Evolutionary conservation across 139 green algal species (phyloP).

Genomic region (Micromonas pusilla): DNA sequence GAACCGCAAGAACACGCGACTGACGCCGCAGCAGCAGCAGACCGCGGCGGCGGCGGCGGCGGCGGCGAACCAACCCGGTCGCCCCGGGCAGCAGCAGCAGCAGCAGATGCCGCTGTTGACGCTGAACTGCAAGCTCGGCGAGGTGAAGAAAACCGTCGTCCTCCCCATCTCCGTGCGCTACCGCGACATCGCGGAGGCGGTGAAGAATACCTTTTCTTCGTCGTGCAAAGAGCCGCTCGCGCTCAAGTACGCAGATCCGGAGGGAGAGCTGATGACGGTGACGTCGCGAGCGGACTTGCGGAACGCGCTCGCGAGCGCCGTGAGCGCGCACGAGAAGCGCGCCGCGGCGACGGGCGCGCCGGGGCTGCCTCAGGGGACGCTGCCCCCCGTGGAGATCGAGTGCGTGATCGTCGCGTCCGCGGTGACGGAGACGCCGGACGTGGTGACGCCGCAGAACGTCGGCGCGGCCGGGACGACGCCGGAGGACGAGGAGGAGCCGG

Average conservation of each 20-base stretch:
- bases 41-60: neutral
- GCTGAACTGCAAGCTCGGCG: neutral
- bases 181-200: constrained; percentile 62
- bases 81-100: constrained; percentile 5
- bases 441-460: neutral
- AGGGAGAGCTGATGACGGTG: constrained; percentile 73
- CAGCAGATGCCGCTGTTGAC: neutral
- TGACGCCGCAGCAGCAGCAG: neutral
- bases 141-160: neutral
- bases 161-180: constrained; percentile 35
- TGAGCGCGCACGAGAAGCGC: neutral
- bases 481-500: neutral
- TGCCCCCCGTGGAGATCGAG: constrained; percentile 33
- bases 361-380: neutral
- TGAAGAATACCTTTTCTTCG: constrained; percentile 52
- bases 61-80: too few relatives aligned
- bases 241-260: constrained; percentile 59
- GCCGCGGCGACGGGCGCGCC: neutral
- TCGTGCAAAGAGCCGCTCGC: constrained; percentile 60
- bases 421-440: neutral
- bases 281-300: constrained; percentile 48
- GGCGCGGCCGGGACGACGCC: neutral
- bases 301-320: constrained; percentile 23
- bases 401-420: neutral
- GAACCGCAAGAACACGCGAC: neutral